A percentile compares a stretch with the other conserved stretches of the same genome.
Conservation (phyloP, 768 basidiomycete species). For the Trametes villosa region DNA sequence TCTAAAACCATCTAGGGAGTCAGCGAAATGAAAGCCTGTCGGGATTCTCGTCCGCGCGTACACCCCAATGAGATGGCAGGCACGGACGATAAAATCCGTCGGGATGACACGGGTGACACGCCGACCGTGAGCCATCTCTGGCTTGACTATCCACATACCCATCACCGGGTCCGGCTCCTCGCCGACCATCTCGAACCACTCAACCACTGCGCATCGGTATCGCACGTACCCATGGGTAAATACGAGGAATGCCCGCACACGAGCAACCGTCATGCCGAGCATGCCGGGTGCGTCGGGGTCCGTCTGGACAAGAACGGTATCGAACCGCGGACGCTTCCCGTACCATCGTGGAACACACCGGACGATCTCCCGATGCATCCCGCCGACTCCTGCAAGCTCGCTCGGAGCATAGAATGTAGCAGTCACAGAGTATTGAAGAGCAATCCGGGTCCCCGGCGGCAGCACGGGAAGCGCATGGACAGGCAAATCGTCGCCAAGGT, state of each 20-base stretch:
- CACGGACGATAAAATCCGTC: neutral
- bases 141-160: neutral
- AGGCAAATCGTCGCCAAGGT: neutral
- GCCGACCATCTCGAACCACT: constrained; percentile 6
- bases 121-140: neutral
- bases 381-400: constrained; percentile 29
- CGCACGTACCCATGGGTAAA: constrained; percentile 32
- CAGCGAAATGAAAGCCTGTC: neutral
- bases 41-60: neutral
- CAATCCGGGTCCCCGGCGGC: neutral
- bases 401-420: constrained; percentile 34
- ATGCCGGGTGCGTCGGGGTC: neutral
- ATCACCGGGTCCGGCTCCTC: neutral
- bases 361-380: constrained; percentile 36
- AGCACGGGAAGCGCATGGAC: neutral
- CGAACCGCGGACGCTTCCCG: constrained; percentile 3
- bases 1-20: neutral
- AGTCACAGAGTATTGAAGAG: constrained; percentile 29
- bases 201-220: constrained; percentile 6
- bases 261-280: neutral
- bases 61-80: neutral
- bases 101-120: neutral
- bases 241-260: constrained; percentile 26
- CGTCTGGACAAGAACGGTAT: neutral
- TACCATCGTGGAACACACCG: constrained; percentile 29